Evolutionary conservation across 441 rosid genomes (phyloP), one percentile per base, ranked within the genome.

Genomic region (Populus tomentosa): DNA sequence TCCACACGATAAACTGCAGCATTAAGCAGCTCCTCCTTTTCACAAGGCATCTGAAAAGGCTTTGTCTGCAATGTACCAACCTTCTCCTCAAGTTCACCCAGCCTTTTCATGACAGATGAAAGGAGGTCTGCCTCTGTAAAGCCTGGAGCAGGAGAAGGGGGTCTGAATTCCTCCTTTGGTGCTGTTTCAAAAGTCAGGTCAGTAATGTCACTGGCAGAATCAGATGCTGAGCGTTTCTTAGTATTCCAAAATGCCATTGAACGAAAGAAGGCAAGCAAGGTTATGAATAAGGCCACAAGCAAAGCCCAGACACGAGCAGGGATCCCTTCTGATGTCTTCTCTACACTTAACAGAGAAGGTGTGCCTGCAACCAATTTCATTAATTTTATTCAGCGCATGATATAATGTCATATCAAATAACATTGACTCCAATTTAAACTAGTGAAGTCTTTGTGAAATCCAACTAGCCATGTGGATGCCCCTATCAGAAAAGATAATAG

Each of bases 1-100:
- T 96, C 95, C 78, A 96, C 98, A 26, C 98, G 94, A 82, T 91
- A 96, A 14, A 94, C 98, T 8, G 98, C 97, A 71, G 96, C 96
- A 83, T 90, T 88, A 66, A 96, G 85, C 82, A 96, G 81, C 82
- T 96, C 99, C 84, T 87, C 99, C 85, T 96, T 96, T 87, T 94
- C 98, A 67, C 67, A 87, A 26, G 98, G 98, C 98, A 96, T 96
- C 84, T 90, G 90, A 69, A 84, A 80, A 21, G 98, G 91, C 86
- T 89, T 96, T 46, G 89, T 78, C 76, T 93, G 93, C 66, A 96
- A 90, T 16, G 88, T 88, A 66, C 80, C 88, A 36, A 96, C 90
- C 85, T 90, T 96, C 80, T 84, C 88, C 85, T 96, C 98, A 10
- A 96, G 93, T 80, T 89, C 98, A 53, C 90, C 89, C 69, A 94